Percentiles rank a stretch among this genome's conserved stretches.
Conservation (phyloP, 1,284 basidiomycete genomes). For the Lentinula novae-zelandiae region DNA sequence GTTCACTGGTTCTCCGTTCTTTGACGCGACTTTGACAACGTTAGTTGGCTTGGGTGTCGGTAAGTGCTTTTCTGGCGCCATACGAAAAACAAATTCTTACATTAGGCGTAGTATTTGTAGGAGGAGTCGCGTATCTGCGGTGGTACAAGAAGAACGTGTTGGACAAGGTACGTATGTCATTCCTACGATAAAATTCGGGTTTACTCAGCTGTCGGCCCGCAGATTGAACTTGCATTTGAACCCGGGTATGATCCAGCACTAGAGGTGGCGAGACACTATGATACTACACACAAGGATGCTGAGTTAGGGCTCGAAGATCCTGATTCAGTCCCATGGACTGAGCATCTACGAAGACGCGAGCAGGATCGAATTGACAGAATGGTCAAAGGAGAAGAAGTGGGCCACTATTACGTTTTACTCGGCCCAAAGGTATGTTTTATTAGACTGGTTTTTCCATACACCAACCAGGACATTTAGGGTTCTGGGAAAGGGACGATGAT, state of each 20-base stretch:
- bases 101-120: slow-evolving; percentile 51
- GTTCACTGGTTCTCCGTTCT: slow-evolving; percentile 37
- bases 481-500: slow-evolving; percentile 79
- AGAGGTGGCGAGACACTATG: slow-evolving; percentile 56
- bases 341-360: slow-evolving; percentile 67
- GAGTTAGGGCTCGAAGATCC: slow-evolving; percentile 29
- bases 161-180: slow-evolving; percentile 50
- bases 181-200: slow-evolving; percentile 1
- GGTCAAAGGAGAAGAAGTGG: slow-evolving; percentile 66
- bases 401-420: slow-evolving; percentile 74
- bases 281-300: slow-evolving; percentile 22
- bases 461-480: slow-evolving; percentile 30
- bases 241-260: slow-evolving; percentile 76
- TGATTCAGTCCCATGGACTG: slow-evolving; percentile 40
- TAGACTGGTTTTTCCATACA: not conserved
- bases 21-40: slow-evolving; percentile 57
- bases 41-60: slow-evolving; percentile 59
- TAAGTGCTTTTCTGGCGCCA: slow-evolving; percentile 24
- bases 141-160: slow-evolving; percentile 83
- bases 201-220: slow-evolving; percentile 12
- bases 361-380: slow-evolving; percentile 77
- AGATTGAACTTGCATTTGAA: slow-evolving; percentile 65
- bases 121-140: slow-evolving; percentile 67
- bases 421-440: slow-evolving; percentile 60
- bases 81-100: not conserved